phyloP scores from a whole-genome alignment of 805 yeast species.

The Candida koratica region DNA sequence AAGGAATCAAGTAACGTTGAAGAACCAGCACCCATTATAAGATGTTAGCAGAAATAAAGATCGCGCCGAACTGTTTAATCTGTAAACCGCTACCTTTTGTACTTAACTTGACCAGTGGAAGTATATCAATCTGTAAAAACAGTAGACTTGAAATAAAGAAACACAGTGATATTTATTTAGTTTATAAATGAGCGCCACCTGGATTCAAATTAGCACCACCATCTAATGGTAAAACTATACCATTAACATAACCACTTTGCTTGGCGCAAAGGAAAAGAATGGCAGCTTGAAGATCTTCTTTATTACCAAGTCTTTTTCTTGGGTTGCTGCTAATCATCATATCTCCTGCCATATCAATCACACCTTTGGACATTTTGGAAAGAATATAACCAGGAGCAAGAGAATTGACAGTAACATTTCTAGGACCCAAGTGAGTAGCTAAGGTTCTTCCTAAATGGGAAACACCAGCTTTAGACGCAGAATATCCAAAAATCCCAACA shows the following conservation, averaged over 20 bases:
- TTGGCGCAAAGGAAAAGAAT: constrained; percentile 51
- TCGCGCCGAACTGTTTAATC: too few species aligned
- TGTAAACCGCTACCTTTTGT: too few species aligned
- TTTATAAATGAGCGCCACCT: constrained; percentile 13
- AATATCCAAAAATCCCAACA: constrained; percentile 64
- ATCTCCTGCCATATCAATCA: constrained; percentile 50
- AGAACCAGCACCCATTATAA: constrained; percentile 63
- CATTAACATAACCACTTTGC: constrained; percentile 61
- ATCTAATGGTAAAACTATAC: constrained; percentile 63
- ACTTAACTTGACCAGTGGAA: too few species aligned
- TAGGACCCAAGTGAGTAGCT: constrained; percentile 63
- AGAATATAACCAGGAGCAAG: constrained; percentile 79
- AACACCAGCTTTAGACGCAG: constrained; percentile 73
- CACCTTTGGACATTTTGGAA: constrained; percentile 67
- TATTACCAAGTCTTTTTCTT: constrained; percentile 56
- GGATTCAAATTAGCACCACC: constrained; percentile 55
- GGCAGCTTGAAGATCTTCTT: constrained; percentile 55
- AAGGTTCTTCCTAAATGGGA: constrained; percentile 61
- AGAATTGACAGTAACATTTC: constrained; percentile 63
- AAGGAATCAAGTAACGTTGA: constrained; percentile 63
- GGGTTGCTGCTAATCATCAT: constrained; percentile 51
- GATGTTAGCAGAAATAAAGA: too few species aligned
- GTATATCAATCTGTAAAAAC: too few species aligned
- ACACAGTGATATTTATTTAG: too few species aligned
- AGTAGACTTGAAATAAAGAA: too few species aligned